Conservation (phyloP, 495 filamentous ascomycete species). For the Penicillium odoratum region DNA sequence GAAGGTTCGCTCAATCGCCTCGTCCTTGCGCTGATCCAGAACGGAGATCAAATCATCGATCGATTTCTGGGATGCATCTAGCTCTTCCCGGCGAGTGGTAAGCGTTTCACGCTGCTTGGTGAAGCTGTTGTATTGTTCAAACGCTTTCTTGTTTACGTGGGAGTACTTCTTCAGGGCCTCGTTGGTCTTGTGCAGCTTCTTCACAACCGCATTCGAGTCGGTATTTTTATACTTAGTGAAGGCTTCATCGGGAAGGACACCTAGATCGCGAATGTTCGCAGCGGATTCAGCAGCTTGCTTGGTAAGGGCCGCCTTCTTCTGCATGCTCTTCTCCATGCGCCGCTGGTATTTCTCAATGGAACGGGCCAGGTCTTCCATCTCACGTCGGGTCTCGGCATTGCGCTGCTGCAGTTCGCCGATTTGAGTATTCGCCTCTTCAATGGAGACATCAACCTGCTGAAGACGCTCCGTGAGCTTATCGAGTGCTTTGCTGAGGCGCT, state of each 20-base stretch:
- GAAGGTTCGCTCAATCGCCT: conserved; percentile 91
- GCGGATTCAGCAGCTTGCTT: conserved; percentile 75
- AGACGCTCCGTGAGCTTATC: conserved; percentile 66
- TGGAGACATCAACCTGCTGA: conserved; percentile 66
- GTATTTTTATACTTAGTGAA: conserved; percentile 86
- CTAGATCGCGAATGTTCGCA: conserved; percentile 87
- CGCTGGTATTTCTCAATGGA: conserved; percentile 88
- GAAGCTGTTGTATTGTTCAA: conserved; percentile 98
- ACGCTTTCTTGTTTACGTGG: conserved; percentile 98
- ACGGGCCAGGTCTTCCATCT: conserved; percentile 72
- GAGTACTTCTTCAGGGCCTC: conserved; percentile 93
- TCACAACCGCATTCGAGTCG: conserved; percentile 76
- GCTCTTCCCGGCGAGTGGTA: conserved; percentile 75
- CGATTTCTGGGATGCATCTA: conserved; percentile 76
- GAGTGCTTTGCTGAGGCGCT: conserved; percentile 64
- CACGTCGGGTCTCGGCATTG: conserved; percentile 64
- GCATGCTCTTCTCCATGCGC: conserved; percentile 86
- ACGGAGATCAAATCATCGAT: conserved; percentile 88
- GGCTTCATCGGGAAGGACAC: conserved; percentile 90
- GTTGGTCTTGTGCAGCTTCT: conserved; percentile 87
- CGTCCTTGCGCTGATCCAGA: conserved; percentile 93
- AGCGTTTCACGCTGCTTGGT: conserved; percentile 86
- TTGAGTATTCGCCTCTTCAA: conserved; percentile 61
- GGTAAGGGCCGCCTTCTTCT: conserved; percentile 75
- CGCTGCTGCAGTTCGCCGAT: conserved; percentile 62